A percentile compares a stretch with the other conserved stretches of the same genome.
phyloP scores from a whole-genome alignment of 306 rosid species.

The Gynostemma pentaphyllum region DNA sequence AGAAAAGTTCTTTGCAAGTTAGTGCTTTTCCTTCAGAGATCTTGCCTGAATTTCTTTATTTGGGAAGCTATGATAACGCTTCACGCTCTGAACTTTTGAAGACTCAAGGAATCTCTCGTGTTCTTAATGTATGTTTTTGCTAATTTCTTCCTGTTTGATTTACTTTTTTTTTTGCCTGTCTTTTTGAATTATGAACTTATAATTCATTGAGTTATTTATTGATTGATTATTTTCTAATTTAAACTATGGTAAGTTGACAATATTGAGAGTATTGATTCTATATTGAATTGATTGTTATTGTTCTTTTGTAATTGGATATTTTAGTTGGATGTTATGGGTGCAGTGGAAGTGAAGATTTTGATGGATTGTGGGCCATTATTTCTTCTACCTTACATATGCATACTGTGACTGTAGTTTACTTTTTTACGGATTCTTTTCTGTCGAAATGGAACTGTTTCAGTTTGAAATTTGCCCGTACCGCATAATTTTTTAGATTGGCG shows the following conservation, averaged over 20 bases:
- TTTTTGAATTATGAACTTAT: neutral
- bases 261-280: neutral
- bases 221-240: no score
- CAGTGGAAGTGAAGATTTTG: neutral
- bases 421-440: neutral
- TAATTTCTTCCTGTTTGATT: neutral
- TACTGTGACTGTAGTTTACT: neutral
- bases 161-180: neutral
- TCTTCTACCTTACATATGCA: neutral
- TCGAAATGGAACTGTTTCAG: neutral
- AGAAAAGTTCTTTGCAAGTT: constrained; percentile 54
- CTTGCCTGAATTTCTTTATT: constrained; percentile 76
- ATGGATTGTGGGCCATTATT: neutral
- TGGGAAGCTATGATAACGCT: constrained; percentile 97
- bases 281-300: neutral
- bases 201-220: neutral
- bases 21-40: constrained; percentile 91
- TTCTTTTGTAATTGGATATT: neutral
- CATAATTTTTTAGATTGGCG: neutral
- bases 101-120: constrained; percentile 89
- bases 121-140: constrained; percentile 85
- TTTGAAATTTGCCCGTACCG: neutral
- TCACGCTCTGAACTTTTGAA: constrained; percentile 94
- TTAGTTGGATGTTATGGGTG: neutral
- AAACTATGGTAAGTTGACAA: neutral